A percentile compares a stretch with the other conserved stretches of the same genome.
These are phyloP conservation scores for Stachybotrys elegans DNA, from an alignment of 2,329 filamentous ascomycete genomes.

Conservation along the genomic window DNA sequence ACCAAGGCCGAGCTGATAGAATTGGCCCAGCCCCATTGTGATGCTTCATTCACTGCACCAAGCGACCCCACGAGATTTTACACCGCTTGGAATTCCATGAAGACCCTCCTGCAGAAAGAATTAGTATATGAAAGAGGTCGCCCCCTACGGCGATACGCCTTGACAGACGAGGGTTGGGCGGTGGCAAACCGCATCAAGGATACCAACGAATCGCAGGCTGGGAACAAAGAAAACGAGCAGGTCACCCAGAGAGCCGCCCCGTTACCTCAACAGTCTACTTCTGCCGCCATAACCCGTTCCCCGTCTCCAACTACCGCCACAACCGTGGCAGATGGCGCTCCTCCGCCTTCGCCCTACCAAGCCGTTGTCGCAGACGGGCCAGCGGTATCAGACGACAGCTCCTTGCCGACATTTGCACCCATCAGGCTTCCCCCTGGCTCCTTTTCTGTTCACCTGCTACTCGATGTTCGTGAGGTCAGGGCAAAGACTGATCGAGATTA, in stretches of 20 bases:
- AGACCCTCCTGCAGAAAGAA: conserved; percentile 67
- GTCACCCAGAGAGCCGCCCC: conserved; percentile 3
- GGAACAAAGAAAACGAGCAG: conserved; percentile 12
- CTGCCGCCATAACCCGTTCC: conserved; percentile 7
- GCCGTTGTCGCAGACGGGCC: conserved; percentile 36
- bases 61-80: conserved; percentile 64
- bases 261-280: conserved; percentile 3
- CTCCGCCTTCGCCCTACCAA: conserved; percentile 21
- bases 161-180: conserved; percentile 77
- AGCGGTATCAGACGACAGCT: conserved; percentile 19
- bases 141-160: conserved; percentile 60
- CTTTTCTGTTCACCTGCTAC: conserved; percentile 67
- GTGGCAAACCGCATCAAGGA: conserved; percentile 61
- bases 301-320: conserved; percentile 12
- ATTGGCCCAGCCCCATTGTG: conserved; percentile 65
- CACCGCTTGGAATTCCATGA: conserved; percentile 81
- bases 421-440: conserved; percentile 58
- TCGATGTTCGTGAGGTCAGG: conserved; percentile 72
- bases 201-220: conserved; percentile 33
- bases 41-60: conserved; percentile 66
- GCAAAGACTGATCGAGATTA: conserved; percentile 71
- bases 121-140: conserved; percentile 67
- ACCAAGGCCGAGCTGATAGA: conserved; percentile 66
- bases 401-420: conserved; percentile 48
- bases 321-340: conserved; percentile 8